Percentiles rank a stretch among this genome's conserved stretches.
phyloP scores from a whole-genome alignment of 495 filamentous ascomycete genomes.

The Penicillium bovifimosum region DNA sequence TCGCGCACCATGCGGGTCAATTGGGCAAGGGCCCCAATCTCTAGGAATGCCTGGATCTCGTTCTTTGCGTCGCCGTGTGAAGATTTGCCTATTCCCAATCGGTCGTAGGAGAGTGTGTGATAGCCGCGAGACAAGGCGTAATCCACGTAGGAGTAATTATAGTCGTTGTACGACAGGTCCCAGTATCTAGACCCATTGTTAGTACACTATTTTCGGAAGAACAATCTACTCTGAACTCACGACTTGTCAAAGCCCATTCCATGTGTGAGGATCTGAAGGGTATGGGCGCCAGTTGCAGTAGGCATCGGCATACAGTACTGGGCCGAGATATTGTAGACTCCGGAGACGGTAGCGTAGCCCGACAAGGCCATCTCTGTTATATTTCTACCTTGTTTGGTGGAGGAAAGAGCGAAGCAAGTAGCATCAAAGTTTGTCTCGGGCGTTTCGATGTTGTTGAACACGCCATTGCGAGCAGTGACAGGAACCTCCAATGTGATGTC shows the following conservation, averaged over 20 bases:
- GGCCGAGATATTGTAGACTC: constrained; percentile 30
- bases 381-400: constrained; percentile 32
- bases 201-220: not conserved
- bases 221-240: constrained; percentile 1
- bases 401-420: constrained; percentile 30
- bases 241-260: constrained; percentile 43
- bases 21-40: constrained; percentile 46
- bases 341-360: constrained; percentile 25
- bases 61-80: constrained; percentile 50
- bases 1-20: constrained; percentile 45
- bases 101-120: constrained; percentile 52
- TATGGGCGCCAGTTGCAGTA: not conserved
- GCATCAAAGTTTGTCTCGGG: constrained; percentile 34
- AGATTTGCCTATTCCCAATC: constrained; percentile 53
- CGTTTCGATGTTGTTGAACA: constrained; percentile 28
- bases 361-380: constrained; percentile 26
- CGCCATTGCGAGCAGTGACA: constrained; percentile 30
- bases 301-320: constrained; percentile 31
- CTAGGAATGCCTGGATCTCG: constrained; percentile 46
- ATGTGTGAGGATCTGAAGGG: constrained; percentile 55
- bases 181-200: constrained; percentile 46
- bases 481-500: constrained; percentile 34
- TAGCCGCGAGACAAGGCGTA: constrained; percentile 48
- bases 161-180: constrained; percentile 49
- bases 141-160: constrained; percentile 45